A percentile compares a stretch with the other conserved stretches of the same genome.
Evolutionary conservation across 805 yeast genomes (phyloP).

Genomic region (Ogataea pilisensis): DNA sequence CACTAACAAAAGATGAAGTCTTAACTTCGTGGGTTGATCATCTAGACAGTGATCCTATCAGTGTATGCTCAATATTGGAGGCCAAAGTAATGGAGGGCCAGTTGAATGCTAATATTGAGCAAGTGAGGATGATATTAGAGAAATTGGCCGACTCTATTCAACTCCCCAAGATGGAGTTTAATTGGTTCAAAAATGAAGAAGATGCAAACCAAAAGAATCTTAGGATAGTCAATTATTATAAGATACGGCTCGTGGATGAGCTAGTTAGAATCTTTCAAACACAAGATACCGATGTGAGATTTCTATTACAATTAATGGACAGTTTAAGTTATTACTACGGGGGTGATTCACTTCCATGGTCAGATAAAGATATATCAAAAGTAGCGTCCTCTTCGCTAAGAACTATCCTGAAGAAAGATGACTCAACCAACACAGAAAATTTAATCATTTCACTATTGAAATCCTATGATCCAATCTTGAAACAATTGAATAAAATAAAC

Average conservation of each 20-base stretch:
- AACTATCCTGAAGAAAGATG: no score
- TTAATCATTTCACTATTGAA: no score
- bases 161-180: slow-evolving; percentile 7
- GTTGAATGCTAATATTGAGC: not conserved
- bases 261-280: not conserved
- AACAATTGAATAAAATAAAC: slow-evolving; percentile 7
- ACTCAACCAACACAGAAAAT: no score
- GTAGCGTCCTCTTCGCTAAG: no score
- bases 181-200: slow-evolving; percentile 12
- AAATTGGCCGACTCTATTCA: not conserved
- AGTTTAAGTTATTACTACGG: slow-evolving; percentile 2
- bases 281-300: not conserved
- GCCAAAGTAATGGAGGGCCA: not conserved
- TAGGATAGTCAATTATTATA: slow-evolving; percentile 1
- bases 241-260: slow-evolving; percentile 1
- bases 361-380: not conserved
- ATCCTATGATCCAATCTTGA: slow-evolving; percentile 4
- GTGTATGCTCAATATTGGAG: not conserved
- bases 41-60: not conserved
- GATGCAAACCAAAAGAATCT: slow-evolving; percentile 4
- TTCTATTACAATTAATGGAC: not conserved
- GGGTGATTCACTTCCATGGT: slow-evolving; percentile 7
- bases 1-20: no score
- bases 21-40: no score
- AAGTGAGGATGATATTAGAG: not conserved